Evolutionary conservation across 1,139 yeast genomes (phyloP).

Genomic region (Blastobotrys serpentis): DNA sequence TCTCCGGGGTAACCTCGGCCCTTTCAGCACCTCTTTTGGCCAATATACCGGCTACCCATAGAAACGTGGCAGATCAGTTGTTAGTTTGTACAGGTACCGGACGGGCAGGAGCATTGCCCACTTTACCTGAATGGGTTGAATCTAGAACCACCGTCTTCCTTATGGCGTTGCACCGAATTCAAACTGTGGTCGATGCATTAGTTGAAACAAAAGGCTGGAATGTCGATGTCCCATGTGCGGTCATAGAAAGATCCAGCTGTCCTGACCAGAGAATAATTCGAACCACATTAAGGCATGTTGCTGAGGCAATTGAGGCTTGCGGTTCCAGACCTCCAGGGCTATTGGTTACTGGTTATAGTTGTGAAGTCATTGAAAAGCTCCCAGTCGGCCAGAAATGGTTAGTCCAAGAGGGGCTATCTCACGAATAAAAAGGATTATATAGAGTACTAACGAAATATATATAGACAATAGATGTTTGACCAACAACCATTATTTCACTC

Average conservation of each 20-base stretch:
- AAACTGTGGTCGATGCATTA: constrained; percentile 62
- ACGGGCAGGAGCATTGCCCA: constrained; percentile 77
- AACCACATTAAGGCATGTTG: constrained; percentile 64
- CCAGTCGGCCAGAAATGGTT: constrained; percentile 44
- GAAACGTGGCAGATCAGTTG: constrained; percentile 91
- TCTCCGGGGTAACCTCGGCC: constrained; percentile 91
- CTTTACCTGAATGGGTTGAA: constrained; percentile 67
- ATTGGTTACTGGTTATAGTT: constrained; percentile 77
- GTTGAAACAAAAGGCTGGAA: constrained; percentile 63
- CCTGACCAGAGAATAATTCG: constrained; percentile 88
- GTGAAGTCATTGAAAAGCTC: constrained; percentile 50
- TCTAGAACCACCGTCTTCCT: constrained; percentile 81
- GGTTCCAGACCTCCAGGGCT: constrained; percentile 96
- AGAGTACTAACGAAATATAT: too few relatives aligned
- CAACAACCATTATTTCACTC: too few relatives aligned
- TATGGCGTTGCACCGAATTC: constrained; percentile 86
- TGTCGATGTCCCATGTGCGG: constrained; percentile 69
- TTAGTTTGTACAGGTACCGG: constrained; percentile 95
- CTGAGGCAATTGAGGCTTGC: constrained; percentile 69
- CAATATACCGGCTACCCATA: constrained; percentile 84
- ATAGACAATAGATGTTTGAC: too few relatives aligned
- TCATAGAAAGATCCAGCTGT: constrained; percentile 89
- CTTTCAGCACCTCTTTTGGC: constrained; percentile 87
- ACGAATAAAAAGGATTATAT: neutral
- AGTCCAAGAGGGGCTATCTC: constrained; percentile 56